Percentiles rank a stretch among this genome's conserved stretches.
Conservation (phyloP, 768 basidiomycete species). For the Hemileccinum impolitum region DNA sequence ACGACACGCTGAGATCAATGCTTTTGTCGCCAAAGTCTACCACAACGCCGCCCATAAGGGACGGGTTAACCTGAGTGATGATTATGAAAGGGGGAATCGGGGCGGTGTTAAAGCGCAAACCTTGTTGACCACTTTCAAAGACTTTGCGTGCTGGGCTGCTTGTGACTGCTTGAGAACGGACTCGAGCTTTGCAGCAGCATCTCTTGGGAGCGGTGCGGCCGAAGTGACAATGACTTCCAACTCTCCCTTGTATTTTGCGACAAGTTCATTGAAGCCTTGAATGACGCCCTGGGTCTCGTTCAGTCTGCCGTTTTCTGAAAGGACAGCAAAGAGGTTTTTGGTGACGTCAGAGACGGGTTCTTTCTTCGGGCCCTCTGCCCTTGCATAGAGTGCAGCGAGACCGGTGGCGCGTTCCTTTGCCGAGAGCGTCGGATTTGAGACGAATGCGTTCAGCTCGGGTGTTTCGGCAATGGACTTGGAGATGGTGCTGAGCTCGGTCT, state of each 20-base stretch:
- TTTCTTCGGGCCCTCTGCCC: slow-evolving; percentile 69
- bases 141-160: slow-evolving; percentile 82
- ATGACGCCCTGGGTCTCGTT: slow-evolving; percentile 82
- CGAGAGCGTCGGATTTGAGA: slow-evolving; percentile 91
- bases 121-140: slow-evolving; percentile 89
- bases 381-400: slow-evolving; percentile 63
- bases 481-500: slow-evolving; percentile 75
- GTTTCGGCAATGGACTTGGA: slow-evolving; percentile 63
- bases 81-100: slow-evolving; percentile 2
- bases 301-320: slow-evolving; percentile 92
- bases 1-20: slow-evolving; percentile 91
- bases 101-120: slow-evolving; percentile 38
- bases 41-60: slow-evolving; percentile 87
- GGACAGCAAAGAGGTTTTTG: slow-evolving; percentile 85
- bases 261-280: slow-evolving; percentile 86
- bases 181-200: slow-evolving; percentile 76
- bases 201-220: slow-evolving; percentile 74
- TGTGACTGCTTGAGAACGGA: slow-evolving; percentile 81
- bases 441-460: slow-evolving; percentile 64
- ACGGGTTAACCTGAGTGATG: slow-evolving; percentile 80
- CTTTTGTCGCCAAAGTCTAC: slow-evolving; percentile 99
- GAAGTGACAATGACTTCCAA: slow-evolving; percentile 90
- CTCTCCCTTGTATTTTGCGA: slow-evolving; percentile 88
- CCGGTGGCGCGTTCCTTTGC: slow-evolving; percentile 68
- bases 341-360: slow-evolving; percentile 80